Base-by-base conservation (phyloP, 192 early-diverging fungal species). In the Geosiphon pyriformis region DNA sequence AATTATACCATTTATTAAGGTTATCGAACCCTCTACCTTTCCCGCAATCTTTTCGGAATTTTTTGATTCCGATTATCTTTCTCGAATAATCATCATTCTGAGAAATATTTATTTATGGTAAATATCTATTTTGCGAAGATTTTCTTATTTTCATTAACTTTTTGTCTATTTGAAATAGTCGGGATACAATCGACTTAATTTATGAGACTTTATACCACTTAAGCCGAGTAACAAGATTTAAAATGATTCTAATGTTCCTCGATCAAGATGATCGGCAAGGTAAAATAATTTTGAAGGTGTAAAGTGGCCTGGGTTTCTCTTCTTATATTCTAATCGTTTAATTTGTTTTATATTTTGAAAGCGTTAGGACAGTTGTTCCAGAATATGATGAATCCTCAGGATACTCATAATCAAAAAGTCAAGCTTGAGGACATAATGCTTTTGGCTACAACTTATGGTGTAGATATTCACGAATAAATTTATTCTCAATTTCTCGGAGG, bases 41-140 rank as follows among this genome's bases (percentile, higher is more conserved):
- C 57, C 76, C 37, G 52, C 20, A 0, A 57, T 81, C 15, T 81
- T 83, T 34, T 76, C 78, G 33, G 74, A 72, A 27, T 74, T 78
- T 31, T 69, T 83, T 42, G 37, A 42, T 10, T 6, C 37, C 15
- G 37, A 42, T 42, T 42, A 42, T 42, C 37, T 42, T 10, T 42
- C 37, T 10, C 37, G 37, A 10, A 42, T 42, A 10, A 42, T 42
- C 15, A 15, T 42, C 15, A 42, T 42, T 42, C 15, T 42, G 37
- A 42, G 15, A 15, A 15, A 42, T 42, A 42, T 42, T 42, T 42
- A 42, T 42, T 42, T 42, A 15, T 6, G 6, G 37, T 42, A 42
- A 6, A 15, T 42, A 42, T 42, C 15, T 42, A 42, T 6, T 10
- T 42, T 10, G 37, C 37, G 37, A 42, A 42, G 15, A 42, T 42